Evolutionary conservation across 441 rosid species (phyloP).

Genomic region (Gossypium davidsonii): DNA sequence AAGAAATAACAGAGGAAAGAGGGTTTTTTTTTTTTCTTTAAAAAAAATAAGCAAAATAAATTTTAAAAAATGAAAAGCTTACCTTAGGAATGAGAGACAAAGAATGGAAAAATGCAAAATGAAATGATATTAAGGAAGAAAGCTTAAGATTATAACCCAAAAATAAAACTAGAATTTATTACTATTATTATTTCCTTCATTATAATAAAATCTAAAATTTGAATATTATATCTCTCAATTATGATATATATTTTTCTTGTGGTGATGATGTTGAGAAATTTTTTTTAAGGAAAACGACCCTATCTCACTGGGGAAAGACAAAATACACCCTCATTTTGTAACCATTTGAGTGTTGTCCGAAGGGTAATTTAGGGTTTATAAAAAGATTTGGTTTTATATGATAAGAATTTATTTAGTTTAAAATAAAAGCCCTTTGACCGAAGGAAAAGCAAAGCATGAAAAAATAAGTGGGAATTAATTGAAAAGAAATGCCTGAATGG

Average conservation of each 20-base stretch:
- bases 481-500: slow-evolving; percentile 17
- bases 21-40: neutral
- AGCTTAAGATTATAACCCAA: slow-evolving; percentile 21
- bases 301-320: neutral
- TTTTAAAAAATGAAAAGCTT: slow-evolving; percentile 22
- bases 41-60: slow-evolving; percentile 14
- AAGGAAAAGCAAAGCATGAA: neutral
- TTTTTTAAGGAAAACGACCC: neutral
- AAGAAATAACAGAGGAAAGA: slow-evolving; percentile 33
- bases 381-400: neutral
- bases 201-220: neutral
- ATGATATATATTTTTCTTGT: neutral
- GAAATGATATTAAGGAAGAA: slow-evolving; percentile 28
- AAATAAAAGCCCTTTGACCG: neutral
- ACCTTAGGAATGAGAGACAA: slow-evolving; percentile 36
- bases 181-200: neutral
- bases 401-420: too few species aligned
- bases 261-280: slow-evolving; percentile 1
- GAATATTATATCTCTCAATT: neutral
- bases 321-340: neutral
- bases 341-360: neutral
- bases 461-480: neutral
- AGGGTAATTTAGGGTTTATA: slow-evolving; percentile 11
- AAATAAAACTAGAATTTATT: slow-evolving; percentile 10
- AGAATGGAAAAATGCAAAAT: slow-evolving; percentile 32